Conservation (phyloP, 192 early-diverging fungal genomes). For the Coemansia sp. region DNA sequence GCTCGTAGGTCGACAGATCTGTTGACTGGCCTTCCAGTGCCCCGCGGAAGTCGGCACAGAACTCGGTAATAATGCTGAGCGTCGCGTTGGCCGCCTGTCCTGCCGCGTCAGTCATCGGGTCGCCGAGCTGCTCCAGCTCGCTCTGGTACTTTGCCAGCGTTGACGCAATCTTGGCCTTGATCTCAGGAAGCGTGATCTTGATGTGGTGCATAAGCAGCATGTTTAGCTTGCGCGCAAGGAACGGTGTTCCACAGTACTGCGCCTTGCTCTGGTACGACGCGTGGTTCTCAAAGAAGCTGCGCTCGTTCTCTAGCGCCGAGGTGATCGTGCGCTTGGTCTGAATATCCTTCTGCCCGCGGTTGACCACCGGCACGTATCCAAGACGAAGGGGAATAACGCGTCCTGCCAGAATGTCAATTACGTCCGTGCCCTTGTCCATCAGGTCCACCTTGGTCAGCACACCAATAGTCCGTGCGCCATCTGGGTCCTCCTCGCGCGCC, state of each 20-base stretch:
- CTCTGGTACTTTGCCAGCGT: conserved; percentile 79
- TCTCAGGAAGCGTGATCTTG: conserved; percentile 95
- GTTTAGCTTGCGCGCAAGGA: conserved; percentile 95
- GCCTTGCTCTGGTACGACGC: conserved; percentile 92
- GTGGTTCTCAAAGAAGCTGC: conserved; percentile 94
- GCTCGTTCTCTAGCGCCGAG: conserved; percentile 85
- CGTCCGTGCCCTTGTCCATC: conserved; percentile 99
- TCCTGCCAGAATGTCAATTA: conserved; percentile 97
- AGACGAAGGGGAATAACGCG: conserved; percentile 95
- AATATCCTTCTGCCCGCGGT: conserved; percentile 98
- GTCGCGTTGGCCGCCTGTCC: conserved; percentile 83
- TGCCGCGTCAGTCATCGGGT: conserved; percentile 79
- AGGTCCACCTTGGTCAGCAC: conserved; percentile 99
- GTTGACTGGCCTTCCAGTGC: conserved; percentile 94
- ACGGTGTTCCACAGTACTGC: conserved; percentile 98
- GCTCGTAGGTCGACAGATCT: conserved; percentile 91
- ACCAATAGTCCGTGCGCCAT: conserved; percentile 97
- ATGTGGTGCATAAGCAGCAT: conserved; percentile 99
- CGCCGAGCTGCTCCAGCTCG: conserved; percentile 88
- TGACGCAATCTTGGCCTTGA: conserved; percentile 93
- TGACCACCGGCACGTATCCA: conserved; percentile 98
- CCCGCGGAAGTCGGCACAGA: conserved; percentile 94
- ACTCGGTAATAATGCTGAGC: conserved; percentile 98
- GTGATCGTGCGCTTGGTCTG: conserved; percentile 88
- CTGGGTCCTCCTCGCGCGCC: conserved; percentile 98